These are phyloP conservation scores for Cladochytrium replicatum DNA, from an alignment of 192 early-diverging fungal genomes.

Conservation along the genomic window DNA sequence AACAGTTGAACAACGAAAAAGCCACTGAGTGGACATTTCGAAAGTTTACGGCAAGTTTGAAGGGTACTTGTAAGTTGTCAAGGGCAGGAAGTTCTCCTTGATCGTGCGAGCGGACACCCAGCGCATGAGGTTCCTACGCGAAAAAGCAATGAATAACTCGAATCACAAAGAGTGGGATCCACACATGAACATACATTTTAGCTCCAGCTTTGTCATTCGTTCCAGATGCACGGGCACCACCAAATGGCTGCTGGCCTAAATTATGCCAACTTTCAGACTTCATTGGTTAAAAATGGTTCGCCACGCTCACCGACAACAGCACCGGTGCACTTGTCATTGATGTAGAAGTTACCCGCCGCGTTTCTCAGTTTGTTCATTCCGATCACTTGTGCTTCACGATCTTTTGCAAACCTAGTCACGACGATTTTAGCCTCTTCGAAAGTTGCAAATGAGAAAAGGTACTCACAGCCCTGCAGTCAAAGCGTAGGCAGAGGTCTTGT, in stretches of 20 bases:
- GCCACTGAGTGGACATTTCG: too few relatives aligned
- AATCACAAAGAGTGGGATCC: too few relatives aligned
- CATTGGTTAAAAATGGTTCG: not conserved
- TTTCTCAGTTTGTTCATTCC: constrained; percentile 71
- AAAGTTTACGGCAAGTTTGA: constrained; percentile 56
- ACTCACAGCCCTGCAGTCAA: constrained; percentile 71
- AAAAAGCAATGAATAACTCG: too few relatives aligned
- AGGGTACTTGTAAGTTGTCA: constrained; percentile 73
- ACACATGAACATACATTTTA: constrained; percentile 33
- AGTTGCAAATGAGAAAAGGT: not conserved
- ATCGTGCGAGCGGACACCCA: constrained; percentile 89
- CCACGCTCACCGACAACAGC: constrained; percentile 63
- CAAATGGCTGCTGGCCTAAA: constrained; percentile 88
- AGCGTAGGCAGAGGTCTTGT: constrained; percentile 73
- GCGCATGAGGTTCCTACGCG: constrained; percentile 53
- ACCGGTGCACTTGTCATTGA: constrained; percentile 98
- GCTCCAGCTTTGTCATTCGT: constrained; percentile 99
- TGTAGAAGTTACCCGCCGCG: constrained; percentile 94
- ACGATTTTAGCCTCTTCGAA: not conserved
- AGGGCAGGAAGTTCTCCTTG: constrained; percentile 89
- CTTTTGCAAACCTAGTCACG: constrained; percentile 60
- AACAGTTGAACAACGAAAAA: too few relatives aligned
- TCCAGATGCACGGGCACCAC: constrained; percentile 83
- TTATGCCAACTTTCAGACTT: not conserved
- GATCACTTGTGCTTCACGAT: constrained; percentile 64